Base-by-base conservation (phyloP, 2,329 filamentous ascomycete species). In the Sclerotinia borealis region DNA sequence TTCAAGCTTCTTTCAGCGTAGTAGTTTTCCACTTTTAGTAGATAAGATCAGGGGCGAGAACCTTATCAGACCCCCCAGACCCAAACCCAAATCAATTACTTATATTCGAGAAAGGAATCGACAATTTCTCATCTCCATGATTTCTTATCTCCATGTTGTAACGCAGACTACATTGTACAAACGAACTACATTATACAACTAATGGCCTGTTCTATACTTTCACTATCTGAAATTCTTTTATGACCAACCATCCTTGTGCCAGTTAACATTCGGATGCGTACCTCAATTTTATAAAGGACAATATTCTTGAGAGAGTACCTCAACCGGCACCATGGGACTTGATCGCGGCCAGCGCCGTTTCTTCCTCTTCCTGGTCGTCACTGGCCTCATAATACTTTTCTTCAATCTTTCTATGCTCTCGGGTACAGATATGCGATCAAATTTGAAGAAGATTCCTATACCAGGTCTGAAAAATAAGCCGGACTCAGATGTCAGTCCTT, bases 341-440 rank as follows among this genome's bases (percentile, higher is more conserved):
- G 66, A 71, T 52, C 66, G 64, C 39, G 68, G 67, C 10, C 70
- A 67, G 52, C 68, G 68, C 52, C 69, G 68, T 6, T 49, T 72
- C n/a, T 66, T 74, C 34, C 43, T 69, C 27, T 58, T 70, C 29
- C 50, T 73, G 43, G 64, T 45, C 50, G 8, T 64, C 9, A 61
- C 71, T 37, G 70, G 61, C 11, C 49, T 66, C 25, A 41, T 70
- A 34, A 59, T 73, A 34, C 64, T 74, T 22, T 39, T 73, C 22
- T 62, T 71, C 19, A 73, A 74, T 65, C 59, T 72, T 48, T 66
- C 63, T 15, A 59, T 70, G 49, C 65, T 75, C 8, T 69, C 67
- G 29, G 68, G 68, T 2, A 45, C 65, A 11, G 69, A 74, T 68
- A 60, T 72, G 39, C 64, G 55, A 47, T 66, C 69, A 13, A 72